These are phyloP conservation scores for Colletotrichum sp. DNA, from an alignment of 2,329 filamentous ascomycete species.

Conservation along the genomic window DNA sequence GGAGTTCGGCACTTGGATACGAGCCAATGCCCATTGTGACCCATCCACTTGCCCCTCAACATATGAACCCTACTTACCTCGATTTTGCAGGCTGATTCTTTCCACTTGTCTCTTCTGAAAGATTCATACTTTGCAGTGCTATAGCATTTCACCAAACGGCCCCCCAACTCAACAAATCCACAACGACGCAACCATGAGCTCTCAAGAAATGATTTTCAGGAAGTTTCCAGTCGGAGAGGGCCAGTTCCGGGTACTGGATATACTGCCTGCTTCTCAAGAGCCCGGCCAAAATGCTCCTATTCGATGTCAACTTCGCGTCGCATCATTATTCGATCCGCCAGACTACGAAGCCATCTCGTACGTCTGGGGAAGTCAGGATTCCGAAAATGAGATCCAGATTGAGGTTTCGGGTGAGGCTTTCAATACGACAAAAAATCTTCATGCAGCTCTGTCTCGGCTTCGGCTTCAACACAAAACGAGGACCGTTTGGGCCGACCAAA, in stretches of 20 bases:
- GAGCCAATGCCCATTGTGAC: too few species aligned
- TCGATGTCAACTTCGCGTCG: not conserved
- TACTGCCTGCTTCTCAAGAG: fast-evolving
- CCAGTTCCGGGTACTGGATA: fast-evolving
- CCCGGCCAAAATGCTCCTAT: fast-evolving
- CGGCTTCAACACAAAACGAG: fast-evolving
- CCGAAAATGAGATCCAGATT: not conserved
- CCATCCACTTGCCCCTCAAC: too few species aligned
- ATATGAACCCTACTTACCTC: too few species aligned
- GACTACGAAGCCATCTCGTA: not conserved
- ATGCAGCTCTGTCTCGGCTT: not conserved
- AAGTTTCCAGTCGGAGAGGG: fast-evolving
- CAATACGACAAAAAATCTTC: fast-evolving
- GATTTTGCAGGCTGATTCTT: too few species aligned
- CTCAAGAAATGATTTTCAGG: fast-evolving
- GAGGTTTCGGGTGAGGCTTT: not conserved
- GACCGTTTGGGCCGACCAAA: not conserved
- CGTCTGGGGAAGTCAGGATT: not conserved
- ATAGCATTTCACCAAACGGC: too few species aligned
- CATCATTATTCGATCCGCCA: not conserved
- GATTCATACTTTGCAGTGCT: too few species aligned
- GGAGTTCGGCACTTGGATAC: too few species aligned
- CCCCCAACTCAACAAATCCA: too few species aligned
- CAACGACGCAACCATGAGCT: too few species aligned
- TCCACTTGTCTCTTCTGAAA: too few species aligned